Evolutionary conservation across 371 early-diverging fungal genomes (phyloP), one percentile per base, ranked within the genome.

Genomic region (Lichtheimia corymbifera): DNA sequence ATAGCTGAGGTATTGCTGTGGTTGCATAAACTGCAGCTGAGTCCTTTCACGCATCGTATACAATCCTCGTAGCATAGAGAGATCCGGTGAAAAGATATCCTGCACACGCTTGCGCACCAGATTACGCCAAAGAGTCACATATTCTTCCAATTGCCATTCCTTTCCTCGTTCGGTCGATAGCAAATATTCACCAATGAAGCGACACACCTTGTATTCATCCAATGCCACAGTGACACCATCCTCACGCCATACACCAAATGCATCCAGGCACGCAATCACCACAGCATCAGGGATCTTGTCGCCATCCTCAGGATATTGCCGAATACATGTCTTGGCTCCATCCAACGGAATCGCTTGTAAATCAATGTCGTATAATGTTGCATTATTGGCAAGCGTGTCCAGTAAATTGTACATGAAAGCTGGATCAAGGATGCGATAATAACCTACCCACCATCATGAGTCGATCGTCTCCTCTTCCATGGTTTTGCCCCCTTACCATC

Each of bases 61-160:
- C 17, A 80, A 49, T 25, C 76, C 82, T n/a, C 67, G 60, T 27
- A 82, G 63, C 49, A 64, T 62, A 2, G 52, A 63, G 50, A 83
- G 24, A 24, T 67, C 62, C 2, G 77, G 74, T 50, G 51, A 45
- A 60, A 77, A 72, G 41, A 75, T 24, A 63, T 65, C 61, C 50
- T 53, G 53, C 54, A 73, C 17, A 14, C 64, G 68, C 5, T 53
- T 64, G 15, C 73, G 77, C 20, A 76, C 59, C 13, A 78, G 50
- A 22, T 69, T 68, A 44, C 64, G 58, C 86, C 86, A 86, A 2
- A 71, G 50, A 12, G 66, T 57, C 64, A 77, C 53, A 61, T 82
- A 84, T 11, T 83, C 83, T 4, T 74, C 65, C 35, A 76, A 22
- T 25, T 55, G 65, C 86, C 84, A 83, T 45, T 74, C 75, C 57